Evolutionary conservation across 164 flowering plant species (phyloP).

Genomic region (Akebia trifoliata): DNA sequence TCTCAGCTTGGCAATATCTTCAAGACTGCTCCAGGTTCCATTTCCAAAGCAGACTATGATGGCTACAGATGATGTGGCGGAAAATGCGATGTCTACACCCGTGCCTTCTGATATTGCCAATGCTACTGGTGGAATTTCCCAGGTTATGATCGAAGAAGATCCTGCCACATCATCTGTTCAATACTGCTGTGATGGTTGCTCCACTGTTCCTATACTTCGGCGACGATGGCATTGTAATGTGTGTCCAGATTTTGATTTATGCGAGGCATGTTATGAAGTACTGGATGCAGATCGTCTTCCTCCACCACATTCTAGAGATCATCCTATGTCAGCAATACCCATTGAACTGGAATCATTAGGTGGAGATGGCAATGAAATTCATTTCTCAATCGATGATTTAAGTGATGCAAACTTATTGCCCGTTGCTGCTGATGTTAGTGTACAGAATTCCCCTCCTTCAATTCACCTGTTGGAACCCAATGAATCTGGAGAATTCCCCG

Average conservation of each 20-base stretch:
- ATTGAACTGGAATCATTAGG: slow-evolving; percentile 85
- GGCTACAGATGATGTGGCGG: slow-evolving; percentile 69
- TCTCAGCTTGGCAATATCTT: slow-evolving; percentile 97
- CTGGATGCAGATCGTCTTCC: slow-evolving; percentile 91
- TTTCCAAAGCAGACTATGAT: slow-evolving; percentile 98
- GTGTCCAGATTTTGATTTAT: slow-evolving; percentile 99
- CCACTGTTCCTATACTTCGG: slow-evolving; percentile 93
- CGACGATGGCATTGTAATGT: slow-evolving; percentile 96
- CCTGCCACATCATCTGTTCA: slow-evolving; percentile 91
- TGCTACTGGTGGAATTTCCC: slow-evolving; percentile 57
- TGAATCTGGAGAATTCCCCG: slow-evolving; percentile 68
- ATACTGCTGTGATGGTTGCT: slow-evolving; percentile 98
- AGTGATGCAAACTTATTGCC: slow-evolving; percentile 55
- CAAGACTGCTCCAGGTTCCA: slow-evolving; percentile 98
- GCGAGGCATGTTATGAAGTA: slow-evolving; percentile 94
- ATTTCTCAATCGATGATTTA: slow-evolving; percentile 63
- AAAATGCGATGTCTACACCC: slow-evolving; percentile 41
- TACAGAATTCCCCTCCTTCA: slow-evolving; percentile 62
- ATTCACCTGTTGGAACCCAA: slow-evolving; percentile 75
- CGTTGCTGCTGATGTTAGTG: slow-evolving; percentile 31
- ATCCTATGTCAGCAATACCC: slow-evolving; percentile 95
- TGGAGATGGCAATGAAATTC: slow-evolving; percentile 79
- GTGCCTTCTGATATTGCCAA: slow-evolving; percentile 32
- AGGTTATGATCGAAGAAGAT: slow-evolving; percentile 92
- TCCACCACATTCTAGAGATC: slow-evolving; percentile 92